phyloP scores from a whole-genome alignment of 1,284 basidiomycete species.

The Malassezia furfur region DNA sequence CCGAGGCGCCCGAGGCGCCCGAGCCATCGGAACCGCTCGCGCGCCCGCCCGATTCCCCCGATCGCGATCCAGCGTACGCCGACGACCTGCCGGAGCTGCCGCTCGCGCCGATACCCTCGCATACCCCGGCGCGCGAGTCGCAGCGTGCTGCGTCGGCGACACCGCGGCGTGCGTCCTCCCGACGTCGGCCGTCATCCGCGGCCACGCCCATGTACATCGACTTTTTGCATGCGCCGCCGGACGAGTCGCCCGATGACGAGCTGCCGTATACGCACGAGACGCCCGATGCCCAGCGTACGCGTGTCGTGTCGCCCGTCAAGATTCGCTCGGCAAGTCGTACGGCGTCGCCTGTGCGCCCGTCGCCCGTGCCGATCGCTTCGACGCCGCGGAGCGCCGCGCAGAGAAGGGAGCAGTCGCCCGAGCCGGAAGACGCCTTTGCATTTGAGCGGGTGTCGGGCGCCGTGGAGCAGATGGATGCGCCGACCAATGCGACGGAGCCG shows the following conservation, averaged over 20 bases:
- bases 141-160: neutral
- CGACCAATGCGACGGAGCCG: no score
- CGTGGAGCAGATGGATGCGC: no score
- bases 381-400: neutral
- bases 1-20: neutral
- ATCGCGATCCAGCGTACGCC: neutral
- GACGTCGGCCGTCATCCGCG: neutral
- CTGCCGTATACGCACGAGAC: neutral
- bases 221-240: conserved; percentile 3
- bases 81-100: neutral
- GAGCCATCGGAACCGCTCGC: no score
- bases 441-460: neutral
- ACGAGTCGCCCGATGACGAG: neutral
- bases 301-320: neutral
- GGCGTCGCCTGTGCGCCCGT: no score
- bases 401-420: neutral
- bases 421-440: neutral
- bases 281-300: neutral
- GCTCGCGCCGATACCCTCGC: neutral
- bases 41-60: neutral
- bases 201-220: conserved; percentile 5
- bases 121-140: neutral
- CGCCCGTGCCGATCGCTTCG: neutral
- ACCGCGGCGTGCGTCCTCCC: neutral
- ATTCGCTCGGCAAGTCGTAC: neutral